phyloP scores from a whole-genome alignment of 306 rosid genomes.

The Inga oerstediana region DNA sequence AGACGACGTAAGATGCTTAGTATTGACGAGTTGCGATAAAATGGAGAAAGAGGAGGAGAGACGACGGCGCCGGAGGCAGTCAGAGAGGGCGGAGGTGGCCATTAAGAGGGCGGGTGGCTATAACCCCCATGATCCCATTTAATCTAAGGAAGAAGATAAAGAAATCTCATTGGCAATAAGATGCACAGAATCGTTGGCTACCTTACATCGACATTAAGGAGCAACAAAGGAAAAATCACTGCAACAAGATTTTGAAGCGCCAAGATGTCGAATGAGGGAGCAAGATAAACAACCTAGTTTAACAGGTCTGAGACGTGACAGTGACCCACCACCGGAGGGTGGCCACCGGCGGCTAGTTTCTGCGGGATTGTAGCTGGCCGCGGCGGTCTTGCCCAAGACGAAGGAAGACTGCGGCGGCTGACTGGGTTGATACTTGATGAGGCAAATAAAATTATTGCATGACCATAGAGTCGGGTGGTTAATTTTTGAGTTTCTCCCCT shows the following conservation, averaged over 20 bases:
- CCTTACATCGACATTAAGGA: conserved; percentile 78
- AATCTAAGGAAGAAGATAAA: conserved; percentile 29
- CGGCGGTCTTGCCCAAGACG: background rate
- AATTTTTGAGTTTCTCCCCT: too few relatives aligned
- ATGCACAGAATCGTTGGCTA: conserved; percentile 62
- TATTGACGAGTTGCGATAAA: conserved; percentile 25
- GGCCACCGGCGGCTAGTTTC: too few relatives aligned
- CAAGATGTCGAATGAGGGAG: background rate
- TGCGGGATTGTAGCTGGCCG: background rate
- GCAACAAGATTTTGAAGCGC: conserved; percentile 26
- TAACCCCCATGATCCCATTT: background rate
- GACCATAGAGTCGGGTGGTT: too few relatives aligned
- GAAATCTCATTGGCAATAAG: conserved; percentile 47
- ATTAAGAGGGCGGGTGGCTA: conserved; percentile 29
- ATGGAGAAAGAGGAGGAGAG: conserved; percentile 29
- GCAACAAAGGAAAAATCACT: conserved; percentile 82
- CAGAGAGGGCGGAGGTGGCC: conserved; percentile 56
- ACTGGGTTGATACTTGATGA: background rate
- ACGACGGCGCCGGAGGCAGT: conserved; percentile 55
- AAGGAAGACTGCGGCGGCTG: background rate
- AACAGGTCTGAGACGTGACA: too few relatives aligned
- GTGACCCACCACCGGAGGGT: too few relatives aligned
- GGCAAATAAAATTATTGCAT: background rate
- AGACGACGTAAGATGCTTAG: conserved; percentile 24
- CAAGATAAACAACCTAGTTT: background rate